Evolutionary conservation across 2,329 filamentous ascomycete species (phyloP), one percentile per base, ranked within the genome.

Genomic region (Teratosphaeria destructans): DNA sequence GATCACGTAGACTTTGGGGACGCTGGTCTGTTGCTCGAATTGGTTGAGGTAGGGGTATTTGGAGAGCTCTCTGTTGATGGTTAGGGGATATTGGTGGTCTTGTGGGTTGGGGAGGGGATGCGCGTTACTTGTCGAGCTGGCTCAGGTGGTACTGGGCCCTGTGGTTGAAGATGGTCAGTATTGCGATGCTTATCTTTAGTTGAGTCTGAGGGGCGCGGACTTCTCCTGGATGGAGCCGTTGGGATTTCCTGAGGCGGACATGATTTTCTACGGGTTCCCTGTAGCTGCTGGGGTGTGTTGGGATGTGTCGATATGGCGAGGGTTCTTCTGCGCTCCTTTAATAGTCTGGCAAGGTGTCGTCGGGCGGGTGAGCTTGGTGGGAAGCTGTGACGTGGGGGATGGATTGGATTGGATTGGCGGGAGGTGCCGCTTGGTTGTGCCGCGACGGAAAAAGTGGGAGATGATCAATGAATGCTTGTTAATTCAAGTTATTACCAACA

Each of bases 11-110:
- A 89, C 87, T 82, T 95, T 95, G 73, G 90, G 90, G 56, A 94
- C 82, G 60, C 83, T 85, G 65, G 87, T 88, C 76, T 89, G 85
- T 82, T 86, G 89, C 84, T 95, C 90, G 71, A 94, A 82, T 79
- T 93, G 90, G 82, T 86, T 88, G 74, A 94, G 83, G 71, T 82
- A 77, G 69, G 87, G 87, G 79, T 94, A 94, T 77, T 92, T 93
- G 75, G 88, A 89, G 67, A 94, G 85, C 89, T 94, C 74, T 68
- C 60, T 64, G 61, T 54, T 19, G 58, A 55, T 19, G 14, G 62
- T 68, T 57, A 66, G 69, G 55, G 34, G 19, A 14, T 32, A 32
- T 32, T 32, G 29, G 29, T 32, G 29, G 29, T 32, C 29, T 3
- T 32, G 29, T 32, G 29, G 29, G 3, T 32, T 32, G 29, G 29